These are phyloP conservation scores for Ogataea degrootiae DNA, from an alignment of 805 yeast species.

Conservation along the genomic window DNA sequence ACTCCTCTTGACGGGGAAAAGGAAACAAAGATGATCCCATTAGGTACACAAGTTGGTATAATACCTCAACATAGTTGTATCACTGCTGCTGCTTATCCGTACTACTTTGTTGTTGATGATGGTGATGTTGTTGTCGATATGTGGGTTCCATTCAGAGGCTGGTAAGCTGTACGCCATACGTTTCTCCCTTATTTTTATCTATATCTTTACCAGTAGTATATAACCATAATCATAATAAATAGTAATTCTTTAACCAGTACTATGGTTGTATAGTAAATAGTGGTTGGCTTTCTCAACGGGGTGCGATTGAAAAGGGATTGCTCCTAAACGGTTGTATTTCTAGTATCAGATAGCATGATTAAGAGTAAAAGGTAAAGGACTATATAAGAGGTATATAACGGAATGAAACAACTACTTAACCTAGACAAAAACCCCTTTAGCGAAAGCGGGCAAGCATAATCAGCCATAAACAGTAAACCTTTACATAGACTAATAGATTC, in stretches of 20 bases:
- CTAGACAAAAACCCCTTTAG: background rate
- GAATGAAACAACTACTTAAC: background rate
- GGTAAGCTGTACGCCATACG: conserved; percentile 16
- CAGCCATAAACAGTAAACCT: no score
- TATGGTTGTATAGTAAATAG: no score
- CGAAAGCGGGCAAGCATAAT: no score
- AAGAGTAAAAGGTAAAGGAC: no score
- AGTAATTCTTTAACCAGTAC: no score
- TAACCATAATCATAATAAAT: no score
- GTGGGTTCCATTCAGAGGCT: conserved; percentile 62
- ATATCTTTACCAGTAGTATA: background rate
- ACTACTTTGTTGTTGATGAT: conserved; percentile 51
- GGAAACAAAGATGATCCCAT: conserved; percentile 38
- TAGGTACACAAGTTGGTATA: conserved; percentile 51
- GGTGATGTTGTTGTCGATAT: conserved; percentile 49
- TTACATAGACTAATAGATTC: no score
- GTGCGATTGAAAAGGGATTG: no score
- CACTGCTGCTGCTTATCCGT: conserved; percentile 56
- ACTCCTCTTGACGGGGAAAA: conserved; percentile 33
- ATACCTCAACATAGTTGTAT: conserved; percentile 74
- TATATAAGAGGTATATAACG: background rate
- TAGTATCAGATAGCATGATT: no score
- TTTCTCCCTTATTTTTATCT: background rate
- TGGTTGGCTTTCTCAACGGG: no score
- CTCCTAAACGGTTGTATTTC: no score